A percentile compares a stretch with the other conserved stretches of the same genome.
phyloP scores from a whole-genome alignment of 495 filamentous ascomycete species.

The Rusavskia elegans region DNA sequence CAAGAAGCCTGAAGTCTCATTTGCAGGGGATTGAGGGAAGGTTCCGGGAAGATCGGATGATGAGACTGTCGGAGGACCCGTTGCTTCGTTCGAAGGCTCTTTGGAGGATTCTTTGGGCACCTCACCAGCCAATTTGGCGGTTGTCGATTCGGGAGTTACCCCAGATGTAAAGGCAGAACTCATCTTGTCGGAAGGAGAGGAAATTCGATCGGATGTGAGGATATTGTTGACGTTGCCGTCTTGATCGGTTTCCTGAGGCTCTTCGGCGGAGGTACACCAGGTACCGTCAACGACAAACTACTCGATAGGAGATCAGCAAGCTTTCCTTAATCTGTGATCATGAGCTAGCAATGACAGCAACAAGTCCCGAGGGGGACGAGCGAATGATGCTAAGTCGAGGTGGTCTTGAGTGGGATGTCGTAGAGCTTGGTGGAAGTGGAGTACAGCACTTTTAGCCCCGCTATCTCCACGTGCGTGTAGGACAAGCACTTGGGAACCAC shows the following conservation, averaged over 20 bases:
- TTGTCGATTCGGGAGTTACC: conserved; percentile 58
- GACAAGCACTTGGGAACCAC: not conserved
- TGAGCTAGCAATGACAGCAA: too few species aligned
- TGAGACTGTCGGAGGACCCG: conserved; percentile 14
- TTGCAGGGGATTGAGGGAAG: conserved; percentile 65
- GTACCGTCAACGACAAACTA: conserved; percentile 85
- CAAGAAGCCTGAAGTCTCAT: conserved; percentile 39
- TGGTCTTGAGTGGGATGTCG: not conserved
- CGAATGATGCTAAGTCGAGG: not conserved
- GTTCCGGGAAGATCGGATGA: conserved; percentile 46
- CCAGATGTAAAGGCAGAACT: conserved; percentile 43
- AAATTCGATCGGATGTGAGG: conserved; percentile 55
- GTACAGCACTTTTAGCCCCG: too few species aligned
- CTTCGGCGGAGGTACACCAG: conserved; percentile 68
- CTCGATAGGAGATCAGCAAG: not conserved
- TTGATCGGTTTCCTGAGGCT: conserved; percentile 63
- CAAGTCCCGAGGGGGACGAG: not conserved
- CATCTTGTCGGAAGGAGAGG: conserved; percentile 11
- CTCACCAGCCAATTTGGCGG: conserved; percentile 49
- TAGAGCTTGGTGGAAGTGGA: not conserved
- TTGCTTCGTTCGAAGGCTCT: conserved; percentile 21
- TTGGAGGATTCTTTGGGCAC: conserved; percentile 50
- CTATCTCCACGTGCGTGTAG: not conserved
- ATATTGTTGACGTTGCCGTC: conserved; percentile 80
- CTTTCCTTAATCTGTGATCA: not conserved